Conservation (phyloP, 805 yeast genomes). For the Dipodascus albidus region DNA sequence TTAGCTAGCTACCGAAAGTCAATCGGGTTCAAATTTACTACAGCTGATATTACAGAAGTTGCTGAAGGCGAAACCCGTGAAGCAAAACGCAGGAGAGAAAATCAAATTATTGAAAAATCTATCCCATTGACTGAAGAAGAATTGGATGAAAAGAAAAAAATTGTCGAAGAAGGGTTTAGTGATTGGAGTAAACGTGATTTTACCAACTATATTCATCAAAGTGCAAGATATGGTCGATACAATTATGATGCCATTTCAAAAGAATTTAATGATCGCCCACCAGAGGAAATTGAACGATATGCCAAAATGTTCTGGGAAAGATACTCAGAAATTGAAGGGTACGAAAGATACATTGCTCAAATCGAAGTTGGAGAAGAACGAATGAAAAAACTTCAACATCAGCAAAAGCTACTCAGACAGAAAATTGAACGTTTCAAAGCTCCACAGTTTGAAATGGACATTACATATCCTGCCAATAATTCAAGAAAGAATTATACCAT, state of each 20-base stretch:
- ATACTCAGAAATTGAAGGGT: slow-evolving; percentile 75
- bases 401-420: slow-evolving; percentile 65
- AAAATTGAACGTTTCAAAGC: slow-evolving; percentile 57
- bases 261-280: slow-evolving; percentile 62
- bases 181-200: slow-evolving; percentile 85
- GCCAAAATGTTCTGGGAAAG: slow-evolving; percentile 71
- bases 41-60: slow-evolving; percentile 34
- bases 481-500: slow-evolving; percentile 62
- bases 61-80: slow-evolving; percentile 36
- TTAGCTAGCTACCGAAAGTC: slow-evolving; percentile 64
- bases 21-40: slow-evolving; percentile 49
- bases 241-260: slow-evolving; percentile 54
- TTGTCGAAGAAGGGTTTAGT: slow-evolving; percentile 55
- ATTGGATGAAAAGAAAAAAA: slow-evolving; percentile 52
- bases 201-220: slow-evolving; percentile 60
- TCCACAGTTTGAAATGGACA: slow-evolving; percentile 65
- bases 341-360: slow-evolving; percentile 66
- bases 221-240: slow-evolving; percentile 72
- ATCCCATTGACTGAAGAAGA: slow-evolving; percentile 69
- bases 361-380: slow-evolving; percentile 86
- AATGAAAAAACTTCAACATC: slow-evolving; percentile 49
- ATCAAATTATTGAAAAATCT: slow-evolving; percentile 60
- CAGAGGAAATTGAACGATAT: slow-evolving; percentile 69
- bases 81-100: slow-evolving; percentile 35
- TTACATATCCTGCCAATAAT: slow-evolving; percentile 66